Base-by-base conservation (phyloP, 164 flowering plant genomes). In the Echeveria elegans region DNA sequence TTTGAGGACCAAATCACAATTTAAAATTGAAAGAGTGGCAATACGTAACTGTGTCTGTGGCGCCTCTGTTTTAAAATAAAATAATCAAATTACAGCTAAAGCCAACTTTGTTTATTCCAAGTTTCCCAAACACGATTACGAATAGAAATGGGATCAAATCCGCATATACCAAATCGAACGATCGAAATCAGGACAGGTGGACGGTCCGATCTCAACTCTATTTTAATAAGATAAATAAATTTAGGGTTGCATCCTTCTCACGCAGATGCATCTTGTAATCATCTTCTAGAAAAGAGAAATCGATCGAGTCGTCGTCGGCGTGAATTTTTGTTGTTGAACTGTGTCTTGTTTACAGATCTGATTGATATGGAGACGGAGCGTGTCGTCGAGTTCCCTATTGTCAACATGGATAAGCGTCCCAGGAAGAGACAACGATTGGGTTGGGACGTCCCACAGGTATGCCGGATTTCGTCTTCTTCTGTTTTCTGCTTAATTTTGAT, bases 381-480 rank as follows among this genome's bases (percentile, higher is more conserved):
- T 67, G 83, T 81, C 69, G 74, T 73, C 9, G 89, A 80, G 74
- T 74, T 86, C 71, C 89, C 89, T 4, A 68, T 45, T 58, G 75
- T 81, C 18, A 75, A 72, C 70, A 41, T 85, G 67, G 86, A 87
- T 73, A 83, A 81, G 16, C 76, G 89, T 4, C 92, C 92, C 8
- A 68, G 89, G 62, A 87, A 87, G 70, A 70, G 92, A 66, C 78
- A 79, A 63, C 86, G 92, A 31, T 66, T 85, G 74, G 92, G 86
- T 23, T 87, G 92, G 92, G 92, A 87, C 71, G 85, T 77, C 12
- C 86, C 87, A 63, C 73, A 60, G 76, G 91, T 86, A 85, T 75
- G 30, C 21, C 32, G 63, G 69, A 66, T 18, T 21, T 1, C 60
- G 60, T 56, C 31, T 5, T 64, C n/a, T n/a, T n/a, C n/a, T n/a